Base-by-base conservation (phyloP, 192 early-diverging fungal species). In the Rhizoclosmatium sp. region DNA sequence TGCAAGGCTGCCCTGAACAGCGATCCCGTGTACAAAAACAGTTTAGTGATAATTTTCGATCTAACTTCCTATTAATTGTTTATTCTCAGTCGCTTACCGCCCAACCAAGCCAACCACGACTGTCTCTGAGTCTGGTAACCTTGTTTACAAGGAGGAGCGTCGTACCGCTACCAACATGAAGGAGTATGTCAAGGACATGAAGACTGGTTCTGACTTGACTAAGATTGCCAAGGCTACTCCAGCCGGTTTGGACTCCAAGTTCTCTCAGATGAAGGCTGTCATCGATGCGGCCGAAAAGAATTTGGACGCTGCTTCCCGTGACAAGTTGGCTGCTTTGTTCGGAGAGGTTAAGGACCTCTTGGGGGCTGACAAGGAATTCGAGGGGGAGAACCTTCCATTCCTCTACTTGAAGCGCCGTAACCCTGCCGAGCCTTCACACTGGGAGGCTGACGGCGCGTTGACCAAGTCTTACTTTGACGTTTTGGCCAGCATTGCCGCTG, bases 151-250 rank as follows among this genome's bases (percentile, higher is more conserved):
- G 54, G 96, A 97, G 85, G 90, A 94, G 71, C 93, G 90, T 82
- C 94, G 96, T 62, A 81, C 85, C 58, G 94, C 93, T 44, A 93
- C 92, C 84, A 98, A 98, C 91, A 89, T 98, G 83, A 92, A 94
- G 82, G 92, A 96, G 74, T 98, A 97, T 80, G 95, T 98, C 83
- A 90, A 92, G 81, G 93, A 93, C 65, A 94, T 98, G 94, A 86
- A 78, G 7, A 80, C 71, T 59, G 86, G 85, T 3, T 85, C 84
- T 49, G 31, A 81, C 16, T 78, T 89, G 48, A 89, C 88, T 23
- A 79, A 78, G 69, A 64, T 82, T 61, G 12, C 46, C 47, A 80
- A 80, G 47, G n/a, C 62, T 39, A 48, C 54, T 23, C 69, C 77
- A 41, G 93, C 91, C 39, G 87, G 88, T 71, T 88, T 91, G 81